phyloP scores from a whole-genome alignment of 192 early-diverging fungal genomes.

The Rhizophlyctis rosea region DNA sequence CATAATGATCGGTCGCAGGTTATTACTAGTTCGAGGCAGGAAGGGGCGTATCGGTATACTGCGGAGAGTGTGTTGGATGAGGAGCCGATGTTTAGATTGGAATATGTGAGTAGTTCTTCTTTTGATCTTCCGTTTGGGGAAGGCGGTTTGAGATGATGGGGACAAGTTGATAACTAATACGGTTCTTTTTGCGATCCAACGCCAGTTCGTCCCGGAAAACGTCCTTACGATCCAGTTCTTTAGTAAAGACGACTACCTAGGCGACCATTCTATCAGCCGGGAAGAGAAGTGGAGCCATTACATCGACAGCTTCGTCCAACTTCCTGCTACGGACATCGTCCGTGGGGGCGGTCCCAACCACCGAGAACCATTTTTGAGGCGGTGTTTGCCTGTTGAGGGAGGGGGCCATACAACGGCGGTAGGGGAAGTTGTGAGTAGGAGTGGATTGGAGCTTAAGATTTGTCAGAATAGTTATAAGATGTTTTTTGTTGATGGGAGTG shows the following conservation, averaged over 20 bases:
- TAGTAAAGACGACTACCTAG: constrained; percentile 81
- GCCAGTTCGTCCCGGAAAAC: constrained; percentile 50
- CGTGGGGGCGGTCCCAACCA: constrained; percentile 58
- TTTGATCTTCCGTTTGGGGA: constrained; percentile 1
- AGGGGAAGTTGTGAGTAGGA: constrained; percentile 58
- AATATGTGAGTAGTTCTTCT: constrained; percentile 59
- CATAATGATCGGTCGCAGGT: constrained; percentile 44
- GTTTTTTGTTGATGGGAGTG: constrained; percentile 91
- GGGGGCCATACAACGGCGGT: too few species aligned
- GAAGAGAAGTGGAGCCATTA: constrained; percentile 96
- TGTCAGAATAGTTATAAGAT: constrained; percentile 97
- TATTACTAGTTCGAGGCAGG: constrained; percentile 38
- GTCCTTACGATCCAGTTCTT: constrained; percentile 84
- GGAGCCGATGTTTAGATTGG: constrained; percentile 76
- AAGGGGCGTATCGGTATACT: constrained; percentile 49
- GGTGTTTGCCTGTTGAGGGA: constrained; percentile 50
- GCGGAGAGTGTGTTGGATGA: constrained; percentile 53
- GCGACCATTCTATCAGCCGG: constrained; percentile 73
- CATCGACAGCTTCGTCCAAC: constrained; percentile 90
- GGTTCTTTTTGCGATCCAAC: constrained; percentile 15
- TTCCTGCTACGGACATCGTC: constrained; percentile 79
- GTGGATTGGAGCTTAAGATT: constrained; percentile 93
- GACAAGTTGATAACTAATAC: too few species aligned
- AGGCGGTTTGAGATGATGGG: constrained; percentile 12
- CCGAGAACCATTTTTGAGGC: constrained; percentile 69